Evolutionary conservation across 2,329 filamentous ascomycete species (phyloP), one percentile per base, ranked within the genome.

Genomic region (Clonostachys rhizophaga): DNA sequence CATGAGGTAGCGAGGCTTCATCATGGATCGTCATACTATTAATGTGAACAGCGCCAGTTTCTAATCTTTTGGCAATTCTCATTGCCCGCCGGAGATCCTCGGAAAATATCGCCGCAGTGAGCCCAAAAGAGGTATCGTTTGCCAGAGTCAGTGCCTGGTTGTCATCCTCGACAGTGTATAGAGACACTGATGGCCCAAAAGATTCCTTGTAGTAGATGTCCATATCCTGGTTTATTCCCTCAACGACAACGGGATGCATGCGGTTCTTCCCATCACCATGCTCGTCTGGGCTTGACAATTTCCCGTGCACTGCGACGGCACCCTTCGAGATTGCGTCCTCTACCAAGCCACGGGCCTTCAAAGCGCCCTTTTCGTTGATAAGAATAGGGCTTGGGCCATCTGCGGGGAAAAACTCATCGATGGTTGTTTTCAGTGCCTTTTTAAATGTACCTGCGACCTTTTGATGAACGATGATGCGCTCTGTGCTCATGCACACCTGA

Each of bases 401-500:
- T 2, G 84, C 72, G 3, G 72, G 67, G 50, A 73, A 75, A 42
- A 78, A 64, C 20, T 61, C 58, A 18, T 66, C 63, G 14, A 74
- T 62, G 17, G 71, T 10, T 16, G 17, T 62, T 11, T 60, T 58
- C 4, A 79, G 55, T 52, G 68, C 69, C 41, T 63, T 55, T 49
- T 71, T 69, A 49, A 83, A 83, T n/a, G 66, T 60, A 2, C 59
- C 59, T 9, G 59, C 63, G 40, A 83, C 53, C 18, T 66, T 63
- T 49, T 70, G 67, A 61, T 82, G 78, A 4, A 83, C 74, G 9
- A 83, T 57, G 33, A 94, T 84, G 30, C 84, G 79, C 67, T 95
- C 89, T 0, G 89, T 94, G 16, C 79, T 78, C 89, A 95, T 94
- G 74, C 90, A 95, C 42, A 94, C 82, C 68, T 95, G 90, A 0